These are phyloP conservation scores for Magnusiomyces ingens DNA, from an alignment of 1,139 yeast genomes.

Conservation along the genomic window DNA sequence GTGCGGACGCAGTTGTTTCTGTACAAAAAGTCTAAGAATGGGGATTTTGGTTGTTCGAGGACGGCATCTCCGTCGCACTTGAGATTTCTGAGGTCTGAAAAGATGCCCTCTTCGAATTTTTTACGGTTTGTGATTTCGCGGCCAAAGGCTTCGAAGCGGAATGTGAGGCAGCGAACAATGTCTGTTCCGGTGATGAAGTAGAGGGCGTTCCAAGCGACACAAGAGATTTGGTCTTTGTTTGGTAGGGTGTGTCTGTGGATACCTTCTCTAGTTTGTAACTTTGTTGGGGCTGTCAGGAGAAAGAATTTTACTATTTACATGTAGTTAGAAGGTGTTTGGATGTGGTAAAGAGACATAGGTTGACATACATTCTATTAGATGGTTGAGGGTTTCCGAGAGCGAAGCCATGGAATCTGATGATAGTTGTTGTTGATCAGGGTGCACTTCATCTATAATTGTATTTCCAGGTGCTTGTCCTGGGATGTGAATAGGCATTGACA, in stretches of 20 bases:
- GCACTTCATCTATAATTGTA: too few relatives aligned
- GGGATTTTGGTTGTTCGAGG: conserved; percentile 81
- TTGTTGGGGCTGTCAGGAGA: conserved; percentile 15
- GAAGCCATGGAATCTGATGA: not conserved
- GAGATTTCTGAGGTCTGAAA: conserved; percentile 79
- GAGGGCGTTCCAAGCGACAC: conserved; percentile 87
- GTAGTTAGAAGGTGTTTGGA: too few relatives aligned
- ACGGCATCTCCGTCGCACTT: conserved; percentile 87
- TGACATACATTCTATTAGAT: conserved; percentile 5
- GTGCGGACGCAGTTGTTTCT: conserved; percentile 86
- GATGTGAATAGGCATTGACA: not conserved
- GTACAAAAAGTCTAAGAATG: conserved; percentile 75
- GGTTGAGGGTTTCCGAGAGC: conserved; percentile 5
- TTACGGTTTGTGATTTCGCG: conserved; percentile 76
- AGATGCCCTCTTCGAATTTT: conserved; percentile 95
- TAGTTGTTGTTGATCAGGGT: not conserved
- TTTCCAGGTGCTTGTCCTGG: not conserved
- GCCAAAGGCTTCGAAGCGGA: conserved; percentile 86
- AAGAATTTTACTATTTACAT: conserved; percentile 15
- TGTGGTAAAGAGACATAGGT: too few relatives aligned
- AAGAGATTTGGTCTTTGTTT: conserved; percentile 82
- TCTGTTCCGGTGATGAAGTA: conserved; percentile 94
- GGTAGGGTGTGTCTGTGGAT: conserved; percentile 50
- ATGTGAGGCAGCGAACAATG: conserved; percentile 85
- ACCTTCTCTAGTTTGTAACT: conserved; percentile 12